phyloP scores from a whole-genome alignment of 352 stramenopile species.

The Phytopythium boreale region DNA sequence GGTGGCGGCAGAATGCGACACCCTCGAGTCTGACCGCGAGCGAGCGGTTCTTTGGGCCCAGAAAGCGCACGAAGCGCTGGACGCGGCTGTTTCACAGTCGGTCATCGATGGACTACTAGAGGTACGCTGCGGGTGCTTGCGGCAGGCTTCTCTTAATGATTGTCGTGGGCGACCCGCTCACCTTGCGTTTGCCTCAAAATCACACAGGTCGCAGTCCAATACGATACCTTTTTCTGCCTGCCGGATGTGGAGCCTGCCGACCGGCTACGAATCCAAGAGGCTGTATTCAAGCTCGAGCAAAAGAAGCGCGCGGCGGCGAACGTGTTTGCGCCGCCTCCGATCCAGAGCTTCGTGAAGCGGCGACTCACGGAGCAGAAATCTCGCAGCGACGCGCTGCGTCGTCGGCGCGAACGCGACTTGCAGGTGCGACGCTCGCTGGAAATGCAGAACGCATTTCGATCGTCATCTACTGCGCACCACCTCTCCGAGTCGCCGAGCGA shows the following conservation, averaged over 20 bases:
- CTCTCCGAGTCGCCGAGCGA: conserved; percentile 9
- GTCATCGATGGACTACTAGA: conserved; percentile 50
- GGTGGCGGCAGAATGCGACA: neutral
- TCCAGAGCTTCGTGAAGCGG: conserved; percentile 83
- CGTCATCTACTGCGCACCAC: conserved; percentile 9
- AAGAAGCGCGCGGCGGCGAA: conserved; percentile 35
- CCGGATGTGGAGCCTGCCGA: conserved; percentile 45
- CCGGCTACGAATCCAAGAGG: conserved; percentile 54
- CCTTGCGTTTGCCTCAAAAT: neutral
- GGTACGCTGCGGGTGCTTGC: conserved; percentile 16
- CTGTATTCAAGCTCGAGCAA: conserved; percentile 69
- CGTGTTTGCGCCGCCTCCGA: conserved; percentile 61
- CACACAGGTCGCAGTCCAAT: conserved; percentile 56
- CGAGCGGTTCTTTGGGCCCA: conserved; percentile 52
- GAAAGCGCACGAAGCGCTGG: conserved; percentile 43
- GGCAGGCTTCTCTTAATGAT: neutral
- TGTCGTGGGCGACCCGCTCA: neutral
- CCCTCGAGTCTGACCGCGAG: conserved; percentile 34
- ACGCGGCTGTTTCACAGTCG: conserved; percentile 24
- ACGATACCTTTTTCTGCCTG: conserved; percentile 74
- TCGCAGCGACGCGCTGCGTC: conserved; percentile 62
- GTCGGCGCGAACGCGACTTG: conserved; percentile 71
- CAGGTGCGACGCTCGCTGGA: conserved; percentile 69
- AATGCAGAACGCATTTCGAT: conserved; percentile 26
- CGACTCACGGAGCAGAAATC: conserved; percentile 75